These are phyloP conservation scores for Pestalotiopsis fici DNA, from an alignment of 2,329 filamentous ascomycete genomes.

Conservation along the genomic window DNA sequence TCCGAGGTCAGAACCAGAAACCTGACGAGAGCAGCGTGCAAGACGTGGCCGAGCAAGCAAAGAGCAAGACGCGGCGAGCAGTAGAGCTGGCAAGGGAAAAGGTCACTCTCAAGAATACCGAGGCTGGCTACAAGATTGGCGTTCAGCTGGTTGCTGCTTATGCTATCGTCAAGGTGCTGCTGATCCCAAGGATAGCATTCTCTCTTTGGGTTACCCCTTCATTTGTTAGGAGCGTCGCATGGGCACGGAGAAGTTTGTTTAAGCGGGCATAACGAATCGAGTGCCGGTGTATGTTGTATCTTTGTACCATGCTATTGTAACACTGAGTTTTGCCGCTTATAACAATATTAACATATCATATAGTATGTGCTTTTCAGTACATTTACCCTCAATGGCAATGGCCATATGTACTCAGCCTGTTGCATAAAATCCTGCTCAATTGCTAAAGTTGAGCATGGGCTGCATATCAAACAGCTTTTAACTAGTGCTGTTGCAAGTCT, in stretches of 20 bases:
- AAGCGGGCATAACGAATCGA: conserved; percentile 13
- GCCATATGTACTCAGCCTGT: no score
- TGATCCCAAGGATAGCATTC: conserved; percentile 74
- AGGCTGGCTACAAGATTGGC: conserved; percentile 51
- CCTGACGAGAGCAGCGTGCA: conserved; percentile 19
- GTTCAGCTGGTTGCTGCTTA: conserved; percentile 84
- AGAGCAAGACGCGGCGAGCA: conserved; percentile 17
- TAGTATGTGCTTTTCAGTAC: no score
- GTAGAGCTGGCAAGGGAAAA: conserved; percentile 23
- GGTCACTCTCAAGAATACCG: conserved; percentile 27
- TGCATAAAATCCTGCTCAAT: background rate
- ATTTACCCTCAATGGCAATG: no score
- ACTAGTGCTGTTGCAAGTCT: background rate
- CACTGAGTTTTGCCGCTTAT: background rate
- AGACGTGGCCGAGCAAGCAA: conserved; percentile 5
- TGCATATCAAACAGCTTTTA: no score
- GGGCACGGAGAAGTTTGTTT: conserved; percentile 26
- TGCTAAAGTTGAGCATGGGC: no score
- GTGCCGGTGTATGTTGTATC: background rate
- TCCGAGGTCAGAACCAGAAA: conserved; percentile 30
- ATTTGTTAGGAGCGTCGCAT: conserved; percentile 73
- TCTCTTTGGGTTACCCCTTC: conserved; percentile 91
- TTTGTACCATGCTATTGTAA: background rate
- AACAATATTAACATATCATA: background rate
- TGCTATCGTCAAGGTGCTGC: conserved; percentile 81